Conservation (phyloP, 2,329 filamentous ascomycete species). For the Bipolaris gigantea region DNA sequence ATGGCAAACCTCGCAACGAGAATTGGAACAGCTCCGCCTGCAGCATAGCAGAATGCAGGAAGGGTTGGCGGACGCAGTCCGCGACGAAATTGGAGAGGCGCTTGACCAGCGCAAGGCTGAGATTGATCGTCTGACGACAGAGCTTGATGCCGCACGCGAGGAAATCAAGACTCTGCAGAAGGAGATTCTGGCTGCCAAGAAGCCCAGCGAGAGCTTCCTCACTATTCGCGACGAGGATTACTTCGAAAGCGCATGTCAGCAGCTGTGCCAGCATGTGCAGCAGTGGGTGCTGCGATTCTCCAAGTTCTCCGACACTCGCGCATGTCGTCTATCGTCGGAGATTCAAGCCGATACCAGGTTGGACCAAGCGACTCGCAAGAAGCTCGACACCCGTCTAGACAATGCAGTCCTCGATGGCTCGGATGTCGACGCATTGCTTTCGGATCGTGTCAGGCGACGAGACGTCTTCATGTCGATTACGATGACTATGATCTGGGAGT, state of each 20-base stretch:
- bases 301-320: conserved; percentile 91
- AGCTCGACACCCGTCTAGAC: conserved; percentile 90
- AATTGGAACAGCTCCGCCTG: conserved; percentile 68
- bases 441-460: conserved; percentile 82
- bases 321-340: conserved; percentile 80
- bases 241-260: conserved; percentile 91
- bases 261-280: conserved; percentile 92
- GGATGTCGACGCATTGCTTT: conserved; percentile 85
- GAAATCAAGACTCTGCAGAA: conserved; percentile 63
- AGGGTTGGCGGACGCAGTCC: conserved; percentile 64
- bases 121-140: conserved; percentile 73
- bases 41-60: conserved; percentile 65
- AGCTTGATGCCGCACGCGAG: conserved; percentile 72
- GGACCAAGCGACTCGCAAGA: conserved; percentile 58
- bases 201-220: conserved; percentile 72
- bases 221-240: conserved; percentile 86
- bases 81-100: conserved; percentile 63
- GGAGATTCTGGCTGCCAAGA: conserved; percentile 59
- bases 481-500: conserved; percentile 99
- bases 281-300: conserved; percentile 98
- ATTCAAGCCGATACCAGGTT: conserved; percentile 65
- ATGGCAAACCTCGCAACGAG: conserved; percentile 63
- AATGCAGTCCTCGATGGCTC: conserved; percentile 93
- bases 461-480: conserved; percentile 98
- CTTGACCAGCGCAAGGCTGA: conserved; percentile 83